Conservation (phyloP, 1,139 yeast species). For the Candida pseudoviswanathii region DNA sequence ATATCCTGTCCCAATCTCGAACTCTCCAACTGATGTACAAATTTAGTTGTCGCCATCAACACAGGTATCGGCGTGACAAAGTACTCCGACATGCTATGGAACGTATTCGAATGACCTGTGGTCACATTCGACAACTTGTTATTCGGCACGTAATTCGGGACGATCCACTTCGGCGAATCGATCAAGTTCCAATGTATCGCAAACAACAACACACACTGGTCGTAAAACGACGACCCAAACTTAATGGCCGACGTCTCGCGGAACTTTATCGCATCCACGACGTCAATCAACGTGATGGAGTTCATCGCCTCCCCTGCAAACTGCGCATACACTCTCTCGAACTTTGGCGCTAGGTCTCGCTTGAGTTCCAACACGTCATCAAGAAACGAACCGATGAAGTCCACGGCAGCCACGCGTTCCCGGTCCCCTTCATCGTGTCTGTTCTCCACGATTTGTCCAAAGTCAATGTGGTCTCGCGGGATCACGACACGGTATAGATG, state of each 20-base stretch:
- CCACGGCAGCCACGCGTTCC: constrained; percentile 22
- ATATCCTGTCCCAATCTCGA: constrained; percentile 13
- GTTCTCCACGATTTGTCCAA: constrained; percentile 23
- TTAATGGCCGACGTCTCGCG: constrained; percentile 16
- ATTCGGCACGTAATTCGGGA: constrained; percentile 19
- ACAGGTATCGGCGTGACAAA: constrained; percentile 26
- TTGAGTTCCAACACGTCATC: constrained; percentile 15
- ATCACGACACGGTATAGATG: constrained; percentile 29
- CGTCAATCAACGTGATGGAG: constrained; percentile 23
- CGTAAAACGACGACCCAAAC: constrained; percentile 25
- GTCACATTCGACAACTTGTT: constrained; percentile 25
- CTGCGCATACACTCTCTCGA: constrained; percentile 30
- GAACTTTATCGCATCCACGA: constrained; percentile 26
- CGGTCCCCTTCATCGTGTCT: constrained; percentile 23
- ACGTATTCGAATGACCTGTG: constrained; percentile 29
- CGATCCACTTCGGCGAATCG: constrained; percentile 32
- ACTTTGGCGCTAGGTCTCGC: constrained; percentile 15
- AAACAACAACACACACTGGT: constrained; percentile 32
- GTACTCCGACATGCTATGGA: constrained; percentile 25
- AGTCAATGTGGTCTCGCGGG: constrained; percentile 23
- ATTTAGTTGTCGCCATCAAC: constrained; percentile 17
- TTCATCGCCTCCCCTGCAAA: constrained; percentile 20
- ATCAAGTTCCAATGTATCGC: constrained; percentile 30
- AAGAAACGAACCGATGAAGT: constrained; percentile 24
- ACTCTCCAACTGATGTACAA: constrained; percentile 17